phyloP scores from a whole-genome alignment of 2,329 filamentous ascomycete genomes.

The Fusarium sp. region DNA sequence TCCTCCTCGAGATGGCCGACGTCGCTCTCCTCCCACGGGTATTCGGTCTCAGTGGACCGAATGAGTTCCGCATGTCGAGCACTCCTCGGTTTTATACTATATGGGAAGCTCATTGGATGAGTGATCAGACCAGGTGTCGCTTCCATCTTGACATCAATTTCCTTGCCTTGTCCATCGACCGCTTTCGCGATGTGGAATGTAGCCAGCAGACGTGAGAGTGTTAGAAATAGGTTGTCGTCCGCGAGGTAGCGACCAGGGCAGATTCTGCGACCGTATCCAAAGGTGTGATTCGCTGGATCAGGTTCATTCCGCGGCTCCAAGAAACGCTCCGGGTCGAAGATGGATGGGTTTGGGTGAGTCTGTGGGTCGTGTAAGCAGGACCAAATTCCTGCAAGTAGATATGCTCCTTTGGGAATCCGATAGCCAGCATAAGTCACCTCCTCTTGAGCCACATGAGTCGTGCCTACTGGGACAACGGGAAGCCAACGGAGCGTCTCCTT shows the following conservation, averaged over 20 bases:
- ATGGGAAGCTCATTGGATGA: conserved; percentile 34
- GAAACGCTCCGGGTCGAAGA: conserved; percentile 54
- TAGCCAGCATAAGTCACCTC: conserved; percentile 48
- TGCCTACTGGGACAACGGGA: conserved; percentile 53
- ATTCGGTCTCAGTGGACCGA: conserved; percentile 29
- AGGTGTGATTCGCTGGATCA: conserved; percentile 50
- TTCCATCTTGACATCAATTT: conserved; percentile 38
- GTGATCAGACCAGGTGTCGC: conserved; percentile 37
- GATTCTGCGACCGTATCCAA: conserved; percentile 56
- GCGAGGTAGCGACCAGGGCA: conserved; percentile 56
- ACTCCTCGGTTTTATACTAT: conserved; percentile 41
- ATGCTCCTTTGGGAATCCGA: conserved; percentile 49
- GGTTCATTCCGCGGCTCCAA: conserved; percentile 50
- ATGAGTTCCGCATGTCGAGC: conserved; percentile 35
- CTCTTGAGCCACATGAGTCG: conserved; percentile 57
- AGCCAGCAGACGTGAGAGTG: conserved; percentile 59
- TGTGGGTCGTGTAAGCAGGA: conserved; percentile 72
- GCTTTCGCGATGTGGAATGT: conserved; percentile 60
- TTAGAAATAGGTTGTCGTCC: conserved; percentile 52
- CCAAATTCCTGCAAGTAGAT: conserved; percentile 45
- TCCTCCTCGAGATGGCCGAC: conserved; percentile 20
- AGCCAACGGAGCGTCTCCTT: conserved; percentile 53
- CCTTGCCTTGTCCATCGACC: conserved; percentile 34
- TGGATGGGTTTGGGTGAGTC: conserved; percentile 66
- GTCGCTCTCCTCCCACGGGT: conserved; percentile 47